Base-by-base conservation (phyloP, 148 eudicot genomes). In the Rheum nobile region DNA sequence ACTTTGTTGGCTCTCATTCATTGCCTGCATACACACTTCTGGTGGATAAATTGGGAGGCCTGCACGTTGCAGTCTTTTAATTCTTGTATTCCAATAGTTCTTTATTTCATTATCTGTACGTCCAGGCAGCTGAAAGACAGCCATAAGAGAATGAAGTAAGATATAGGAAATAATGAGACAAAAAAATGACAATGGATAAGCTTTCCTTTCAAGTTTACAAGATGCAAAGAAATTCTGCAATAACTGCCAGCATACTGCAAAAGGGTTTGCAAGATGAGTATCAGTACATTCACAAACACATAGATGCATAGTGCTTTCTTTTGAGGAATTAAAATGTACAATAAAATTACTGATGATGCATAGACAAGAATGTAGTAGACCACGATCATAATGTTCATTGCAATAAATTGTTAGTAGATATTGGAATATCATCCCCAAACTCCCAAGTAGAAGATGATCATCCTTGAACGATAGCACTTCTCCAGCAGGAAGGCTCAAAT, bases 31-130 rank as follows among this genome's bases (percentile, higher is more conserved):
- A 71, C 79, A 71, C 35, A 86, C 67, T 48, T 86, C 86, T 26
- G 85, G 83, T 39, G 88, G 85, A 67, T 82, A 82, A 54, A 83
- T 80, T 8, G 86, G 84, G 71, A 81, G 67, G 74, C 89, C 89
- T 43, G 85, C 82, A 48, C 89, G 89, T 47, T 81, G 85, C 14
- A 81, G 79, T 55, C 89, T 76, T 75, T 86, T 86, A 9, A 79
- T 84, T 76, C 89, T 73, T 8, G 86, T 86, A 70, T 86, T 86
- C 89, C 89, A 86, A 77, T 43, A 86, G 59, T 86, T 86, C 57
- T 86, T 86, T 67, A 91, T 91, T 83, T 91, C 97, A 44, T 86
- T 86, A 52, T 86, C 86, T 29, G 89, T 86, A 29, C 89, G 83
- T 26, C 89, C 89, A 71, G 89, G 89, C 63, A 86, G 76, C 89